Percentiles rank a stretch among this genome's conserved stretches.
Evolutionary conservation across 1,284 basidiomycete species (phyloP).

Genomic region (Ganoderma lucidum): DNA sequence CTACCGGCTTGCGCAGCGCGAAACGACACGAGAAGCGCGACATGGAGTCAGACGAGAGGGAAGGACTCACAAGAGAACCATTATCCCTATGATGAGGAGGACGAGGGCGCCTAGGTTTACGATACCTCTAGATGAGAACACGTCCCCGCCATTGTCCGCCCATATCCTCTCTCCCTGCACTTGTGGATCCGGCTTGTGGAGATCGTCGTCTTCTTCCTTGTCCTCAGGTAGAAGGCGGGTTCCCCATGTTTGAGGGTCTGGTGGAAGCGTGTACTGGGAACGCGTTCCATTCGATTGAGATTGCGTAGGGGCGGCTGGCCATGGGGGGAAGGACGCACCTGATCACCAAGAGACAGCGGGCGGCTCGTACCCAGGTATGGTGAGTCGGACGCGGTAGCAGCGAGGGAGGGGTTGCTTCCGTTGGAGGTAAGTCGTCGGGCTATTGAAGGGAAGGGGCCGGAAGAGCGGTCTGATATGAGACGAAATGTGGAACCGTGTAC

Average conservation of each 20-base stretch:
- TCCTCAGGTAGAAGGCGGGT: constrained; percentile 40
- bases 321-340: constrained; percentile 30
- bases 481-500: constrained; percentile 14
- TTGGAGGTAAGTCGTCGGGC: constrained; percentile 31
- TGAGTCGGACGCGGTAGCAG: constrained; percentile 38
- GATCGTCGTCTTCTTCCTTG: constrained; percentile 45
- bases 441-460: constrained; percentile 27
- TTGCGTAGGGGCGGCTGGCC: background rate
- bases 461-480: constrained; percentile 17
- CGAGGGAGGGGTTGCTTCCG: constrained; percentile 34
- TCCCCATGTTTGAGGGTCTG: constrained; percentile 42
- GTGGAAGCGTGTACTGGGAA: constrained; percentile 39
- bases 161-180: constrained; percentile 24
- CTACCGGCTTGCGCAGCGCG: constrained; percentile 20
- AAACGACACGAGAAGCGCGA: background rate
- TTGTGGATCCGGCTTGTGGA: constrained; percentile 43
- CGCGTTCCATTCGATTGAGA: constrained; percentile 9
- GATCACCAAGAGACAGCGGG: constrained; percentile 40
- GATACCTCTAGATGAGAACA: constrained; percentile 43
- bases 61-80: constrained; percentile 47
- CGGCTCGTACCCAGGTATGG: constrained; percentile 40
- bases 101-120: constrained; percentile 45
- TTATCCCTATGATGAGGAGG: constrained; percentile 42
- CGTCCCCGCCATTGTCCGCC: constrained; percentile 37
- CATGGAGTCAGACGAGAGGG: background rate